Evolutionary conservation across 2,329 filamentous ascomycete genomes (phyloP).

Genomic region (Trichoderma lentiforme): DNA sequence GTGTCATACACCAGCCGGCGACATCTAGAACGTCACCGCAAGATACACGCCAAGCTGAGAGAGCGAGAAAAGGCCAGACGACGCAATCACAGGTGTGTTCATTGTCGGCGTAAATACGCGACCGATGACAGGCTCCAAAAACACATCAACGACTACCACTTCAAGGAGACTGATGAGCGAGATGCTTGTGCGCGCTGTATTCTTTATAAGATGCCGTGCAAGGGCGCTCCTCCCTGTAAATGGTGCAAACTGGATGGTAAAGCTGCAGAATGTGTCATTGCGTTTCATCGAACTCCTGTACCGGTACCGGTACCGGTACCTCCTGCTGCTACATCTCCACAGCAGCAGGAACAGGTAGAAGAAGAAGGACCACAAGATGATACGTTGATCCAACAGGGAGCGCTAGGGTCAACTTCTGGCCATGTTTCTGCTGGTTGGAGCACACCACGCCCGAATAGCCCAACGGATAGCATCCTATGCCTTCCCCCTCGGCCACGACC

Average conservation of each 20-base stretch:
- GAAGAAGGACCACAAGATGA: background rate
- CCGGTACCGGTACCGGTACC: background rate
- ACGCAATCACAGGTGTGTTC: conserved; percentile 20
- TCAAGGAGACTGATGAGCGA: conserved; percentile 17
- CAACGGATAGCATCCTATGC: background rate
- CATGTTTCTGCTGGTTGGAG: background rate
- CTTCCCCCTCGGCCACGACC: background rate
- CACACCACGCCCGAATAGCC: background rate
- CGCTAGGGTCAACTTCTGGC: background rate
- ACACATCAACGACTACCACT: conserved; percentile 24
- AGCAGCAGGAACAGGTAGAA: background rate
- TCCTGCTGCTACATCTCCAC: background rate
- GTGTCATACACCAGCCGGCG: conserved; percentile 23
- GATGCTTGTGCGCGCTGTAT: conserved; percentile 29
- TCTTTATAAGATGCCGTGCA: conserved; percentile 27
- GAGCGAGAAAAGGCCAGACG: background rate
- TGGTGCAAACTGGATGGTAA: conserved; percentile 18
- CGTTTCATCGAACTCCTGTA: background rate
- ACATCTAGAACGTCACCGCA: conserved; percentile 29
- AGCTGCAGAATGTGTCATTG: background rate
- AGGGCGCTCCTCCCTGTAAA: conserved; percentile 25
- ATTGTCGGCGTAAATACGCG: conserved; percentile 26
- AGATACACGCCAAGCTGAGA: conserved; percentile 24
- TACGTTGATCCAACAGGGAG: background rate
- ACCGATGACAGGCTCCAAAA: conserved; percentile 26